Conservation (phyloP, 306 rosid species). For the Cyclanthera cordifolia region DNA sequence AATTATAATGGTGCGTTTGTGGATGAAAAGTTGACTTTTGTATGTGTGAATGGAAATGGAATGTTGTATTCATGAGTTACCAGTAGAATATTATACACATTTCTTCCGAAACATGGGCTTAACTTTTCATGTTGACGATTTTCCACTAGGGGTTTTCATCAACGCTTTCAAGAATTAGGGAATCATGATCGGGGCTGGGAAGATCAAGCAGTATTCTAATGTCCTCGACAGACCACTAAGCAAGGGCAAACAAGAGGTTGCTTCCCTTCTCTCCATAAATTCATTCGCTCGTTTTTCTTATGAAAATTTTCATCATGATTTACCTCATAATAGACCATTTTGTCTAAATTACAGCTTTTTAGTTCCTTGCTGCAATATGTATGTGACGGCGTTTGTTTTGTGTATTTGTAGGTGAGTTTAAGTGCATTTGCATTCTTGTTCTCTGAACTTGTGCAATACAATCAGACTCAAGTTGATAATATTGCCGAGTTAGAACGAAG, state of each 20-base stretch:
- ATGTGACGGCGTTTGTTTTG: neutral
- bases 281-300: too few species aligned
- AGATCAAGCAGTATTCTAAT: slow-evolving; percentile 83
- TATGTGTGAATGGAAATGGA: too few species aligned
- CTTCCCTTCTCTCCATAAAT: neutral
- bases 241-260: slow-evolving; percentile 62
- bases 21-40: too few species aligned
- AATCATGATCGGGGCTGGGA: slow-evolving; percentile 82
- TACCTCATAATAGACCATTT: neutral
- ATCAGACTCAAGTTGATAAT: slow-evolving; percentile 94
- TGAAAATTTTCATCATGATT: too few species aligned
- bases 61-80: too few species aligned
- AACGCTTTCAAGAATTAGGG: neutral
- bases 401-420: slow-evolving; percentile 70
- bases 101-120: too few species aligned
- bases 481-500: slow-evolving; percentile 92
- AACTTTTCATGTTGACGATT: neutral
- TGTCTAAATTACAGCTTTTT: neutral
- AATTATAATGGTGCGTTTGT: too few species aligned
- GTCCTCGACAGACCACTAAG: slow-evolving; percentile 86
- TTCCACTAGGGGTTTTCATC: neutral
- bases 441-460: slow-evolving; percentile 98
- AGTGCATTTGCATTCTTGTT: slow-evolving; percentile 96
- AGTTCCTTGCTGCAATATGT: neutral
- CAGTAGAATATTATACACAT: too few species aligned